phyloP scores from a whole-genome alignment of 306 rosid species.

The Cucurbita moschata region DNA sequence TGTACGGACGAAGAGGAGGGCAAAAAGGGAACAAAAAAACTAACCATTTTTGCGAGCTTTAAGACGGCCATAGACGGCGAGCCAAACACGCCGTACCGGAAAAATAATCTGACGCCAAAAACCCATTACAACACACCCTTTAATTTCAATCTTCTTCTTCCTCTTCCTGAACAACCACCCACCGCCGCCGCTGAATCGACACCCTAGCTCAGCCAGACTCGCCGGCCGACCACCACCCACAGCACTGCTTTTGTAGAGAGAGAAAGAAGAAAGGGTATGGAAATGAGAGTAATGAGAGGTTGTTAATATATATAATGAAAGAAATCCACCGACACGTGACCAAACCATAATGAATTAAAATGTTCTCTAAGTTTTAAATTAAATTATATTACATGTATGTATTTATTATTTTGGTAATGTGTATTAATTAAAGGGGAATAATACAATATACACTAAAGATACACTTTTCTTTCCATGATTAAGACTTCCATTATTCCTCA shows the following conservation, averaged over 20 bases:
- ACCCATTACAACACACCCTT: neutral
- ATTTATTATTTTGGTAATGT: neutral
- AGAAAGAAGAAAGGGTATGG: neutral
- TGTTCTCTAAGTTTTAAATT: neutral
- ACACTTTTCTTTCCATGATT: neutral
- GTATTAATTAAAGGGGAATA: neutral
- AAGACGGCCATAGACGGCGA: slow-evolving; percentile 5
- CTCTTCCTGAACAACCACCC: neutral
- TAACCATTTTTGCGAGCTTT: slow-evolving; percentile 7
- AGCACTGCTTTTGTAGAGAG: neutral
- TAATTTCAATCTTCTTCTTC: neutral
- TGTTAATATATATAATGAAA: neutral
- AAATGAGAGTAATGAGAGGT: neutral
- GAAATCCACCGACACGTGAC: slow-evolving; percentile 13
- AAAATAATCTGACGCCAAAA: slow-evolving; percentile 8
- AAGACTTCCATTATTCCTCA: neutral
- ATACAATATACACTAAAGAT: neutral
- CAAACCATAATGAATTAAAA: neutral
- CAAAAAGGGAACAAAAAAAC: neutral
- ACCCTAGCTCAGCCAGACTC: slow-evolving; percentile 1
- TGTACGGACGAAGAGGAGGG: neutral
- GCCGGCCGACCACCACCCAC: neutral
- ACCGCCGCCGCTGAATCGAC: neutral
- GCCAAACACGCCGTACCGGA: slow-evolving; percentile 12
- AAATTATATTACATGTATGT: no score